A percentile compares a stretch with the other conserved stretches of the same genome.
phyloP scores from a whole-genome alignment of 805 yeast species.

The Candida insectalens region DNA sequence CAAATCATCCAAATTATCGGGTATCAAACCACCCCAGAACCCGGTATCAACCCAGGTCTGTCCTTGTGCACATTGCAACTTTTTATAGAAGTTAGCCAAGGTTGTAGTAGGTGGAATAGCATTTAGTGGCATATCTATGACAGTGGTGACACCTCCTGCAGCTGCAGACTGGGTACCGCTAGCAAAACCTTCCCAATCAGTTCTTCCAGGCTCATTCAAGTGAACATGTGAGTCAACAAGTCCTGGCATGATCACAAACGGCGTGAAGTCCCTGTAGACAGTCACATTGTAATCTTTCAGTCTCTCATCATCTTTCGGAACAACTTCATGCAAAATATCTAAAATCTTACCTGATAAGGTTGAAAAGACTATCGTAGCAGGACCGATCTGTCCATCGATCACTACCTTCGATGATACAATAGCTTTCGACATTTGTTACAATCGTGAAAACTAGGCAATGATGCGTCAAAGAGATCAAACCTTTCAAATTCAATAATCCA shows the following conservation, averaged over 20 bases:
- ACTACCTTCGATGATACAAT: slow-evolving; percentile 53
- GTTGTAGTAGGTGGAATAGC: slow-evolving; percentile 95
- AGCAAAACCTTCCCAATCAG: slow-evolving; percentile 98
- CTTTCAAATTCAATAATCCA: too few relatives aligned
- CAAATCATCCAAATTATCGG: slow-evolving; percentile 61
- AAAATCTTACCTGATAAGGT: slow-evolving; percentile 48
- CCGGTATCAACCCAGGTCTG: slow-evolving; percentile 91
- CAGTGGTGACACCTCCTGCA: slow-evolving; percentile 93
- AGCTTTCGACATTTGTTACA: slow-evolving; percentile 43
- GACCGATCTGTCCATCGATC: slow-evolving; percentile 31
- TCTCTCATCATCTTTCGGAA: slow-evolving; percentile 29
- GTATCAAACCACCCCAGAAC: slow-evolving; percentile 94
- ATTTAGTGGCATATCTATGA: slow-evolving; percentile 91
- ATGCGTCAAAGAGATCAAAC: too few relatives aligned
- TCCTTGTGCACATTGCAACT: slow-evolving; percentile 67
- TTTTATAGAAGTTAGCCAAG: slow-evolving; percentile 60
- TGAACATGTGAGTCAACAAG: slow-evolving; percentile 92
- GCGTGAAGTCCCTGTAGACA: slow-evolving; percentile 46
- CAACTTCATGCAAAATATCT: slow-evolving; percentile 32
- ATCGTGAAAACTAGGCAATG: neutral
- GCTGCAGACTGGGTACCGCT: slow-evolving; percentile 94
- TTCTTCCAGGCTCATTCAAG: slow-evolving; percentile 93
- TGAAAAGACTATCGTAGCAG: slow-evolving; percentile 63
- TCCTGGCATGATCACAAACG: slow-evolving; percentile 73
- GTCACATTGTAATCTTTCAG: slow-evolving; percentile 31